phyloP scores from a whole-genome alignment of 805 yeast species.

The Candida parachauliodes region DNA sequence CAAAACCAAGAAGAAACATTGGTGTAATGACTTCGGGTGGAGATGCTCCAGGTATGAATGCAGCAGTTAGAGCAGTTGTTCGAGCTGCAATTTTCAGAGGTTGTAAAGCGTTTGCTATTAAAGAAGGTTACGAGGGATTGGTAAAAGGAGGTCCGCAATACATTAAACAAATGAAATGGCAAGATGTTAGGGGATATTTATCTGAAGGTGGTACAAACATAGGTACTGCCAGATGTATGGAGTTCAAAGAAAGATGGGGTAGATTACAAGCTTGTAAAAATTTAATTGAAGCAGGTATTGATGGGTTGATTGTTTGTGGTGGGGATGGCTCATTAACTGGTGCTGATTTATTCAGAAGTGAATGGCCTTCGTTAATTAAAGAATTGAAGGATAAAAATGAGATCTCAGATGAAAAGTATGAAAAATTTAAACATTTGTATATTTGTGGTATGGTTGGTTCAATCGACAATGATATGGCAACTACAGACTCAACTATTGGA shows the following conservation, averaged over 20 bases:
- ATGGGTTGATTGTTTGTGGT: slow-evolving; percentile 93
- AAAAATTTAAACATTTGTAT: slow-evolving; percentile 66
- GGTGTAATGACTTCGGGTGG: slow-evolving; percentile 99
- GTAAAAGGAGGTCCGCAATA: slow-evolving; percentile 75
- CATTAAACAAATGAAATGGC: slow-evolving; percentile 82
- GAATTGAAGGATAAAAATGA: slow-evolving; percentile 60
- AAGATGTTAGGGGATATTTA: slow-evolving; percentile 91
- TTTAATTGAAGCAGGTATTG: slow-evolving; percentile 83
- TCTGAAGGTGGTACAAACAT: slow-evolving; percentile 92
- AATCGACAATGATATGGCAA: slow-evolving; percentile 96
- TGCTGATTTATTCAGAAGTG: slow-evolving; percentile 89
- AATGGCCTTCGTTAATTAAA: slow-evolving; percentile 85
- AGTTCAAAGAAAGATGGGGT: slow-evolving; percentile 81
- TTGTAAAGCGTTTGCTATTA: slow-evolving; percentile 88
- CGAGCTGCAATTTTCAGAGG: slow-evolving; percentile 83
- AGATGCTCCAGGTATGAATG: slow-evolving; percentile 98
- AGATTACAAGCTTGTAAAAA: slow-evolving; percentile 80
- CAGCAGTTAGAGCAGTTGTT: slow-evolving; percentile 92
- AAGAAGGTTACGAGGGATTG: slow-evolving; percentile 93
- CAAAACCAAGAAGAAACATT: slow-evolving; percentile 45
- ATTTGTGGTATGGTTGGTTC: slow-evolving; percentile 96
- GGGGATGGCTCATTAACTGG: slow-evolving; percentile 99
- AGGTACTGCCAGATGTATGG: slow-evolving; percentile 93
- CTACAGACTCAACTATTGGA: slow-evolving; percentile 95
- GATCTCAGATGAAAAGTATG: slow-evolving; percentile 56